phyloP scores from a whole-genome alignment of 805 yeast genomes.

The Ogataea angusta region DNA sequence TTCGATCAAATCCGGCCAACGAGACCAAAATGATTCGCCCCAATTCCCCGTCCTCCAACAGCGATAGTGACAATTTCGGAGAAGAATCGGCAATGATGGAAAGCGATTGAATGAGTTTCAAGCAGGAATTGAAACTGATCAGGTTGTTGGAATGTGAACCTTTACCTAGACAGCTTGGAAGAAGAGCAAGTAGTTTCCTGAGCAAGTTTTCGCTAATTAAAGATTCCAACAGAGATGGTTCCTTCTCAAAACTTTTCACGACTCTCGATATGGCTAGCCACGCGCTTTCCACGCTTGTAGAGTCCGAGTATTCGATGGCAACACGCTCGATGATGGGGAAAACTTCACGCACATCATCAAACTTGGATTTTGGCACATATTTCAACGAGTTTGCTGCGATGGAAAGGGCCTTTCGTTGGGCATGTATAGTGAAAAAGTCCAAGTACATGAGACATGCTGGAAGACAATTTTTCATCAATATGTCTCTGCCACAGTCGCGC shows the following conservation, averaged over 20 bases:
- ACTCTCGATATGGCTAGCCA: slow-evolving; percentile 64
- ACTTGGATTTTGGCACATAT: slow-evolving; percentile 41
- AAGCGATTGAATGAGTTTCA: slow-evolving; percentile 43
- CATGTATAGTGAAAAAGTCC: slow-evolving; percentile 86
- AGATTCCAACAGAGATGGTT: slow-evolving; percentile 43
- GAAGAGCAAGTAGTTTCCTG: slow-evolving; percentile 25
- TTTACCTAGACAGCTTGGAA: slow-evolving; percentile 30
- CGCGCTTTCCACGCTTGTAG: slow-evolving; percentile 56
- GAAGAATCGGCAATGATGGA: slow-evolving; percentile 43
- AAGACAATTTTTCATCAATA: slow-evolving; percentile 60
- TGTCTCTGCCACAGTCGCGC: slow-evolving; percentile 45
- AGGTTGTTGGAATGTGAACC: slow-evolving; percentile 26
- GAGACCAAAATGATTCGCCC: slow-evolving; percentile 47
- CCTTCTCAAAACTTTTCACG: slow-evolving; percentile 44
- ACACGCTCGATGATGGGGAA: slow-evolving; percentile 60
- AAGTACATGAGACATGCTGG: slow-evolving; percentile 65
- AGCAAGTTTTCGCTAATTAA: slow-evolving; percentile 38
- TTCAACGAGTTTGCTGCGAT: slow-evolving; percentile 71
- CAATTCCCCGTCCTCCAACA: slow-evolving; percentile 48
- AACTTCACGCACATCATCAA: slow-evolving; percentile 49
- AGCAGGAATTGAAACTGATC: slow-evolving; percentile 37
- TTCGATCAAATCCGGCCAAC: slow-evolving; percentile 48
- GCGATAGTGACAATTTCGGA: slow-evolving; percentile 38
- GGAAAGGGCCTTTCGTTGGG: slow-evolving; percentile 76
- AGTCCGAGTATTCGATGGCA: slow-evolving; percentile 53